Conservation (phyloP, 2,329 filamentous ascomycete species). For the Penicillium concentricum region DNA sequence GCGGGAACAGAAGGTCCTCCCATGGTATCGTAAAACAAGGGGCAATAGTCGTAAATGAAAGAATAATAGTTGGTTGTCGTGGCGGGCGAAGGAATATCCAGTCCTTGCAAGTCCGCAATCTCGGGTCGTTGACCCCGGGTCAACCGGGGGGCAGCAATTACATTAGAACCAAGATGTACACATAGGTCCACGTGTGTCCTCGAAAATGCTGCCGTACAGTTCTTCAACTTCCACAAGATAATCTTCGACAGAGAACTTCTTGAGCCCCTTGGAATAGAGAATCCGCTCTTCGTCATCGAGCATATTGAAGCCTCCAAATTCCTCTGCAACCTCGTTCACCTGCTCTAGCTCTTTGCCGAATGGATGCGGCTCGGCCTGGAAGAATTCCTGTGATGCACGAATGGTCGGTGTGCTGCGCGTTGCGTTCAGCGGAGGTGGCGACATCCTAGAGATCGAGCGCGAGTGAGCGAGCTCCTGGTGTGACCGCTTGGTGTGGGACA, state of each 20-base stretch:
- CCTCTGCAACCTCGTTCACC: constrained; percentile 89
- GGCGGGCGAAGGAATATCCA: constrained; percentile 24
- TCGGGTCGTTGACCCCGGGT: constrained; percentile 17
- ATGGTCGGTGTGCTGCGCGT: constrained; percentile 35
- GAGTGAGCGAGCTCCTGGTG: constrained; percentile 72
- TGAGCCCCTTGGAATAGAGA: constrained; percentile 67
- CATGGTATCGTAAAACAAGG: constrained; percentile 22
- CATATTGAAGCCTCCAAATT: constrained; percentile 66
- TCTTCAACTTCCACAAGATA: constrained; percentile 79
- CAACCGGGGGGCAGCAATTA: constrained; percentile 20
- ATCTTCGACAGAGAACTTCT: constrained; percentile 73
- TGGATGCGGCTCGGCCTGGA: constrained; percentile 56
- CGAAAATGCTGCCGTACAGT: constrained; percentile 64
- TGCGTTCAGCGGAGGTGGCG: constrained; percentile 41
- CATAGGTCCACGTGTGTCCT: constrained; percentile 40
- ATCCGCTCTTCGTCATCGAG: constrained; percentile 72
- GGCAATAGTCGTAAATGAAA: constrained; percentile 23
- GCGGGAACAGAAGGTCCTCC: constrained; percentile 19
- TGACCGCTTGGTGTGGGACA: constrained; percentile 85
- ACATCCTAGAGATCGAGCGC: constrained; percentile 59
- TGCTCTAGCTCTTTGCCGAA: constrained; percentile 89
- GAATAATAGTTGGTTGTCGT: constrained; percentile 36
- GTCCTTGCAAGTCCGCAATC: constrained; percentile 20
- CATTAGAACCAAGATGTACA: constrained; percentile 36
- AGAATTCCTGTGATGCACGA: constrained; percentile 39